phyloP scores from a whole-genome alignment of 1,139 yeast genomes.

The Zygosaccharomyces pseudobailii region DNA sequence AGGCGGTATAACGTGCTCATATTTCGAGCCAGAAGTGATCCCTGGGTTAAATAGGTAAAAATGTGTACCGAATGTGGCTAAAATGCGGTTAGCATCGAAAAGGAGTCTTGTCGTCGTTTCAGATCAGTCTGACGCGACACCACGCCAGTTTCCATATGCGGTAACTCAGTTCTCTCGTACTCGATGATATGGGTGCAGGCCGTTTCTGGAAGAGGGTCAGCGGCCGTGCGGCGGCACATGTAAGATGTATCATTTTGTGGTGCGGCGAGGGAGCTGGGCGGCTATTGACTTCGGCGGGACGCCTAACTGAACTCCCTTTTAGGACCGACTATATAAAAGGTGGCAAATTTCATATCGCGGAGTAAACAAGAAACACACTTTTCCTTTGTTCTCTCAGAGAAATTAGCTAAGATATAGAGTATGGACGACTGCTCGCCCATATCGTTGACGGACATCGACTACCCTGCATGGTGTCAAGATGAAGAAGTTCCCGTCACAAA shows the following conservation, averaged over 20 bases:
- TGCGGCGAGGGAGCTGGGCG: background rate
- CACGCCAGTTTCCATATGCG: background rate
- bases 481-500: constrained; percentile 38
- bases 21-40: background rate
- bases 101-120: background rate
- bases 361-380: background rate
- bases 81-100: background rate
- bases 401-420: background rate
- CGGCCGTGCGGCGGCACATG: background rate
- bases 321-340: background rate
- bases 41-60: background rate
- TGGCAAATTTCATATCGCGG: background rate
- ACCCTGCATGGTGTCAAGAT: constrained; percentile 35
- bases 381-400: background rate
- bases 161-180: background rate
- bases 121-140: background rate
- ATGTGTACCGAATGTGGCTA: background rate
- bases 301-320: too few relatives aligned
- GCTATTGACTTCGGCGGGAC: background rate
- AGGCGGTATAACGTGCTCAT: background rate
- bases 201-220: background rate
- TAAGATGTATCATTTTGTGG: background rate
- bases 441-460: constrained; percentile 25
- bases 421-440: constrained; percentile 6
- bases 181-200: background rate